A percentile compares a stretch with the other conserved stretches of the same genome.
phyloP scores from a whole-genome alignment of 495 filamentous ascomycete genomes.

The Neurospora discreta region DNA sequence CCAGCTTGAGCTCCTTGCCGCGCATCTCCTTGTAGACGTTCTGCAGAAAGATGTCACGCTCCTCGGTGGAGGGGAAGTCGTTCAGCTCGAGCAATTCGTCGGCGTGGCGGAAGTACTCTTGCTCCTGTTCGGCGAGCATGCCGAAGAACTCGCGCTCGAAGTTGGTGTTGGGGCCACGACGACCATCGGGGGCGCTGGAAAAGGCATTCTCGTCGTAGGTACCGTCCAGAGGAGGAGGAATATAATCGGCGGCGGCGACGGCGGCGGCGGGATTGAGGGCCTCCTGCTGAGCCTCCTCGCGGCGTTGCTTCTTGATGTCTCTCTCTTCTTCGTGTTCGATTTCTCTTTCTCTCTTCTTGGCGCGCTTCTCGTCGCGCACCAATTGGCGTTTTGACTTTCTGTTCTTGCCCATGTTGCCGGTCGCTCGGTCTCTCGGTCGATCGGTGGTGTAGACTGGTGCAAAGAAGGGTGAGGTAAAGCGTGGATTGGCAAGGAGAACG shows the following conservation, averaged over 20 bases:
- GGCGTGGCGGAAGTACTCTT: constrained; percentile 85
- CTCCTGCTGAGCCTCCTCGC: constrained; percentile 10
- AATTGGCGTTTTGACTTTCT: constrained; percentile 35
- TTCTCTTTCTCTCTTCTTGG: constrained; percentile 27
- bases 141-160: constrained; percentile 65
- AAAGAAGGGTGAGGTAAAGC: background rate
- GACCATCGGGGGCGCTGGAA: constrained; percentile 1
- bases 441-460: background rate
- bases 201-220: constrained; percentile 14
- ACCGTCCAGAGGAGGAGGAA: constrained; percentile 16
- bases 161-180: constrained; percentile 5
- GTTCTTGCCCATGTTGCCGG: constrained; percentile 19
- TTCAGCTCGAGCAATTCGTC: constrained; percentile 83
- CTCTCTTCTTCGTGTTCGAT: constrained; percentile 19
- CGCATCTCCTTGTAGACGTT: constrained; percentile 78
- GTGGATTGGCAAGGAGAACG: background rate
- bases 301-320: constrained; percentile 28
- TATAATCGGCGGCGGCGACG: constrained; percentile 16
- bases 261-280: constrained; percentile 5
- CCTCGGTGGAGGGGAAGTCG: constrained; percentile 67
- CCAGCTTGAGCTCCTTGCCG: constrained; percentile 92
- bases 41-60: constrained; percentile 66
- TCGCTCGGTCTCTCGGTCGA: background rate
- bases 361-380: constrained; percentile 34
- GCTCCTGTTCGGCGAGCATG: constrained; percentile 77